Evolutionary conservation across 2,329 filamentous ascomycete genomes (phyloP), one percentile per base, ranked within the genome.

Genomic region (Endothia cerciana): DNA sequence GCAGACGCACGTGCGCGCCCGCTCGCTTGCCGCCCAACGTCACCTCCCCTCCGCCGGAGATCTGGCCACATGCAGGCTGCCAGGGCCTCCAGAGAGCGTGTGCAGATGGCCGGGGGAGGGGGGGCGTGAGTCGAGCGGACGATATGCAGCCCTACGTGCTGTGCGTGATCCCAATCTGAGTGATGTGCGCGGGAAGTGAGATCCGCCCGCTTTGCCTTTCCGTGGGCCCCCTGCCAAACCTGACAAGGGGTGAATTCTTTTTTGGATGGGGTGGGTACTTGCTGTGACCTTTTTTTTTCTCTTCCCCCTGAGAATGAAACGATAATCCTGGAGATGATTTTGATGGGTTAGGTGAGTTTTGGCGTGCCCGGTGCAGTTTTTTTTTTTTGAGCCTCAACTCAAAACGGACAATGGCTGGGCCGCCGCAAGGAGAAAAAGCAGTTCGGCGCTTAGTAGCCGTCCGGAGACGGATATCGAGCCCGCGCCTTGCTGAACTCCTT

Each of bases 401-500:
- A 73, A 71, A 69, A 65, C 55, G 8, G 47, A 65, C 60, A 69
- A 67, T 69, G 61, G 47, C 51, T 65, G 62, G 67, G 59, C 33
- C 53, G 62, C 19, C n/a, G 67, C 65, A 60, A 69, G 70, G 63
- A 62, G 60, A 49, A 69, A 55, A 41, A 38, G 40, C 36, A 41
- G 13, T 28, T 13, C 17, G 40, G 40, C 65, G 69, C 33, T 72
- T 85, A 89, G 77, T 87, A 88, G 74, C 60, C 60, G 38, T 90
- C 87, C 66, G 87, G 87, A 67, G 87, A 89, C 66, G 88, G 88
- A 74, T 88, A 89, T 71, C 88, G 82, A 69, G 87, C 86, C 77
- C 87, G 86, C 68, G 88, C 87, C 82, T 89, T 89, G 77, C 84
- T 84, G 80, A 89, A 90, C 79, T 90, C 88, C 76, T 88, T 88